phyloP scores from a whole-genome alignment of 257 asterid species.

The Nicotiana obtusifolia region DNA sequence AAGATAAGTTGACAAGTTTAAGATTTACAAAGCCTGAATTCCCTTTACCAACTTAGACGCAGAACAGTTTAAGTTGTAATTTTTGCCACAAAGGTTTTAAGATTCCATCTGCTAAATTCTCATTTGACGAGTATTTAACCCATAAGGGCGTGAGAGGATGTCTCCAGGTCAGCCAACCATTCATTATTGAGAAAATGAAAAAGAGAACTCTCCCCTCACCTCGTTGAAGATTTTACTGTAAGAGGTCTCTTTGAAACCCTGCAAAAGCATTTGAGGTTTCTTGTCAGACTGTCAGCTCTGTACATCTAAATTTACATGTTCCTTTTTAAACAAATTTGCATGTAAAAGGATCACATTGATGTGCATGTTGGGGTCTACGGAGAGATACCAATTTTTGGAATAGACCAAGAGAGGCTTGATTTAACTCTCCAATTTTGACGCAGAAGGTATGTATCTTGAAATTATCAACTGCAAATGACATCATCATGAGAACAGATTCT shows the following conservation, averaged over 20 bases:
- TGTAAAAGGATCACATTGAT: background rate
- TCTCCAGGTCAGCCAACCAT: background rate
- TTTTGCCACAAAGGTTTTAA: background rate
- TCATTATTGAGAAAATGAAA: background rate
- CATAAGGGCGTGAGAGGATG: background rate
- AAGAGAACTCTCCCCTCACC: constrained; percentile 34
- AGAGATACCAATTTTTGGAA: constrained; percentile 65
- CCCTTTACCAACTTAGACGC: background rate
- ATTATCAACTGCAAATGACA: constrained; percentile 62
- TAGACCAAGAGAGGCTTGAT: constrained; percentile 65
- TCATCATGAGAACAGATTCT: constrained; percentile 77
- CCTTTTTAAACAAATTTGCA: background rate
- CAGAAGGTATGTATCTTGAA: constrained; percentile 48
- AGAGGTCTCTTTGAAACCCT: constrained; percentile 70
- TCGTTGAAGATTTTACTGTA: constrained; percentile 74
- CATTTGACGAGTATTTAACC: background rate
- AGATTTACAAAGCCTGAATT: background rate
- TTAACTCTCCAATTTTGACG: constrained; percentile 74
- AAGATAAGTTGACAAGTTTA: background rate
- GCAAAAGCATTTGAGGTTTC: constrained; percentile 10
- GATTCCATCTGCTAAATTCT: background rate
- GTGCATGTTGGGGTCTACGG: background rate
- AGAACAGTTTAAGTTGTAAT: background rate
- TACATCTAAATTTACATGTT: background rate
- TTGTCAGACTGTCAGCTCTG: background rate